Base-by-base conservation (phyloP, 768 basidiomycete species). In the Podaxis sp. region DNA sequence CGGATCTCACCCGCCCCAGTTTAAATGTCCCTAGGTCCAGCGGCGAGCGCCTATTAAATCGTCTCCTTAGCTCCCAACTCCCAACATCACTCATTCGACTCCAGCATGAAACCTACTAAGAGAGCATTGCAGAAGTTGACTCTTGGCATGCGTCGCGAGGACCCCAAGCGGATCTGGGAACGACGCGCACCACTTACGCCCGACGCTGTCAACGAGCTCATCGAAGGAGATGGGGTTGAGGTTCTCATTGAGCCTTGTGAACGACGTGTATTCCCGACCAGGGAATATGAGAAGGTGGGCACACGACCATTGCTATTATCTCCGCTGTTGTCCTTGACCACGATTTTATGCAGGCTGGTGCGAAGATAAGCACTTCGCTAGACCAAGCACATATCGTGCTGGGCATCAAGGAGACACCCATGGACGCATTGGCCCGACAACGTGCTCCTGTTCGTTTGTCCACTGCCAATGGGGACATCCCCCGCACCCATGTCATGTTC, bases 371-470 rank as follows among this genome's bases (percentile, higher is more conserved):
- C 59, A 69, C 80, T 11, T 77, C 76, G n/a, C 79, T 93, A 17
- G 73, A 76, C 3, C 76, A 82, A 5, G 86, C 91, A 0, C 87
- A 94, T 65, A 85, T 97, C 56, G 73, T 94, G 36, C 69, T 95
- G 4, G 95, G 95, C 2, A 94, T 97, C 74, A 97, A 97, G 68
- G 95, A 97, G 72, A 85, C 89, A 0, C 89, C 90, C 8, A 71
- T 95, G 6, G 50, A 74, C 27, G 86, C 89, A 64, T 78, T 94
- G 37, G 61, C 47, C 51, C 54, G 70, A 86, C 67, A 80, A 79
- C 19, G 59, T 55, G 71, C 75, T 33, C 80, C 82, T 22, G 67
- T 80, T 22, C 67, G 66, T 19, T 37, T 63, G 51, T 67, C 27
- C 63, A 17, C 61, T 60, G 51, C 59, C 64, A 43, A 55, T 40